These are phyloP conservation scores for Trypanosoma caninum DNA, from an alignment of 208 protist genomes.

Conservation along the genomic window DNA sequence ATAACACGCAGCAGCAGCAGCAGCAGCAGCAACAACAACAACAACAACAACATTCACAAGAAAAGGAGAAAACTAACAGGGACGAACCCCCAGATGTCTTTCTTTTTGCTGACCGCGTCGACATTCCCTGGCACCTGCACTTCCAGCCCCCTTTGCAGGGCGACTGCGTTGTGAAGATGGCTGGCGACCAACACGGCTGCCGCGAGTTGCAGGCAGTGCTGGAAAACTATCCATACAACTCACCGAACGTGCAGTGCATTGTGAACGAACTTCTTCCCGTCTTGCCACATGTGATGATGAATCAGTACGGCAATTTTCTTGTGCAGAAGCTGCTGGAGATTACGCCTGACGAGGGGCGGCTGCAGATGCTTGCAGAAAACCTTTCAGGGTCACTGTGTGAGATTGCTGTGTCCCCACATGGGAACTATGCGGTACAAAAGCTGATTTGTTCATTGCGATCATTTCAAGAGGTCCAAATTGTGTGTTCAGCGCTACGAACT, in stretches of 20 bases:
- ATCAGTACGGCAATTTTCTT: constrained; percentile 97
- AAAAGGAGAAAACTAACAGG: no score
- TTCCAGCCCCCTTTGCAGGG: constrained; percentile 1
- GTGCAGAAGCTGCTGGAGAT: constrained; percentile 92
- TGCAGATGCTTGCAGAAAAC: constrained; percentile 46
- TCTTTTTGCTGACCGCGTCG: neutral
- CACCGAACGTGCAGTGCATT: constrained; percentile 37
- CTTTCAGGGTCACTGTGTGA: constrained; percentile 50
- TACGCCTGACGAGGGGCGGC: constrained; percentile 34
- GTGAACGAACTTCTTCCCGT: constrained; percentile 38
- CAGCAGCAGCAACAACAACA: constrained; percentile 3
- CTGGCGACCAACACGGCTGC: constrained; percentile 62
- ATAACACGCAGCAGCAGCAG: neutral
- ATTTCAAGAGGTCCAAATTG: constrained; percentile 62
- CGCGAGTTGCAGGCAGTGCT: constrained; percentile 61
- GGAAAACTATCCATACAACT: constrained; percentile 31
- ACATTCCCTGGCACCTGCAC: neutral
- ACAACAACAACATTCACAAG: neutral
- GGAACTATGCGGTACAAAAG: constrained; percentile 95
- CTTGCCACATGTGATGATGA: constrained; percentile 89
- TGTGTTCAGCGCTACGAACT: constrained; percentile 35
- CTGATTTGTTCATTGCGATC: constrained; percentile 90
- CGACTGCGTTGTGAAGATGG: constrained; percentile 20
- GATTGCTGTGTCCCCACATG: constrained; percentile 78
- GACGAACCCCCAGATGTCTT: no score